Evolutionary conservation across 2,329 filamentous ascomycete genomes (phyloP).

Genomic region (Orbilia javanica): DNA sequence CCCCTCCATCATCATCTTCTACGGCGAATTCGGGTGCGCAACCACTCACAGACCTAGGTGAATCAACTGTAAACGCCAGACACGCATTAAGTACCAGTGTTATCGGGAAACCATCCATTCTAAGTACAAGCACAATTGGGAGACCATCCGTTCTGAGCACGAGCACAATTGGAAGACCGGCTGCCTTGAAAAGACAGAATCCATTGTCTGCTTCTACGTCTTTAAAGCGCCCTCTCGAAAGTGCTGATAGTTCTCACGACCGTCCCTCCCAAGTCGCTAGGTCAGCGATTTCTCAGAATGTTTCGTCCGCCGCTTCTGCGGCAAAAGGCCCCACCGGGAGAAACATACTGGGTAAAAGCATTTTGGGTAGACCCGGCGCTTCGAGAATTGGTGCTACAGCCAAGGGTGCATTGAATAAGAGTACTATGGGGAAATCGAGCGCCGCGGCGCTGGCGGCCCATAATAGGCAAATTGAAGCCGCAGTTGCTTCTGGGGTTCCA

Average conservation of each 20-base stretch:
- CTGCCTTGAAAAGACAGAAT: slow-evolving; percentile 24
- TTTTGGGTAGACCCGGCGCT: slow-evolving; percentile 13
- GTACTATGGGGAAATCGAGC: slow-evolving; percentile 23
- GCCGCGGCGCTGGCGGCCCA: slow-evolving; percentile 29
- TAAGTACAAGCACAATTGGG: slow-evolving; percentile 33
- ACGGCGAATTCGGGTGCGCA: not conserved
- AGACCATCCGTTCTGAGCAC: slow-evolving; percentile 34
- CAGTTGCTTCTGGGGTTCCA: slow-evolving; percentile 5
- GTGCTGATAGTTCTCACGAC: slow-evolving; percentile 27
- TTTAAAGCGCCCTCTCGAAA: slow-evolving; percentile 39
- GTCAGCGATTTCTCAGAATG: slow-evolving; percentile 48
- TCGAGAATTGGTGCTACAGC: slow-evolving; percentile 30
- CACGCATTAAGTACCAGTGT: slow-evolving; percentile 21
- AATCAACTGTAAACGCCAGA: slow-evolving; percentile 51
- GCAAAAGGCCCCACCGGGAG: not conserved
- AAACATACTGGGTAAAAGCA: slow-evolving; percentile 22
- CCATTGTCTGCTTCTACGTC: slow-evolving; percentile 18
- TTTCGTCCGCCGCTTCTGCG: slow-evolving; percentile 21
- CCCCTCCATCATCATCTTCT: slow-evolving; percentile 32
- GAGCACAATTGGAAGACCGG: slow-evolving; percentile 34
- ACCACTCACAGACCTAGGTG: slow-evolving; percentile 42
- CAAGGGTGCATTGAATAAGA: slow-evolving; percentile 10
- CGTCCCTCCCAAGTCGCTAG: slow-evolving; percentile 51
- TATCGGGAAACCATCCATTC: slow-evolving; percentile 30
- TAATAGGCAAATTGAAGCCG: slow-evolving; percentile 13